These are phyloP conservation scores for Periconia sp. DNA, from an alignment of 2,329 filamentous ascomycete genomes.

Conservation along the genomic window DNA sequence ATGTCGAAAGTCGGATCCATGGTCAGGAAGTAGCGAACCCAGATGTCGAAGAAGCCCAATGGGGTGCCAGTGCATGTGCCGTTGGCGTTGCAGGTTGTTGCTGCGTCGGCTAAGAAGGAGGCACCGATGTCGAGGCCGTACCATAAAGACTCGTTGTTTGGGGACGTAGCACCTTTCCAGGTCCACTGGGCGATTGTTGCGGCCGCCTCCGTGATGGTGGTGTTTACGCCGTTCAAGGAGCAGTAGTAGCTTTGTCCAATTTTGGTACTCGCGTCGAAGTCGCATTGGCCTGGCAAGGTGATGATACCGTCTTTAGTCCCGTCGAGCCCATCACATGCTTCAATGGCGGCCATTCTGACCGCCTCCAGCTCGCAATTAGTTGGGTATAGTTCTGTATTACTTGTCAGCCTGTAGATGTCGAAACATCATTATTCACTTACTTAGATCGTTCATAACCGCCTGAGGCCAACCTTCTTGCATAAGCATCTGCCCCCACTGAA, in stretches of 20 bases:
- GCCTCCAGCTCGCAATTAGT: no score
- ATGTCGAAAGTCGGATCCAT: conserved; percentile 10
- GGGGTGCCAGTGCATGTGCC: conserved; percentile 9
- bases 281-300: conserved; percentile 15
- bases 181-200: conserved; percentile 1
- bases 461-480: no score
- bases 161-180: neutral
- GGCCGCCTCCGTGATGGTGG: conserved; percentile 8
- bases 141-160: neutral
- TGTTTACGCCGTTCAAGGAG: neutral
- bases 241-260: conserved; percentile 11
- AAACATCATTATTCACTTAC: no score
- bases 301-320: conserved; percentile 23
- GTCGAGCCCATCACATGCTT: conserved; percentile 24
- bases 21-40: conserved; percentile 13
- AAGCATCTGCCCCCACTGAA: conserved; percentile 15
- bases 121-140: neutral
- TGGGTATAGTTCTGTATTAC: no score
- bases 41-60: neutral
- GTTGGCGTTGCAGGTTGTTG: conserved; percentile 11
- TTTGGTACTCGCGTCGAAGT: conserved; percentile 17
- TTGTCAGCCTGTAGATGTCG: no score
- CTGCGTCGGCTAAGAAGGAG: conserved; percentile 1
- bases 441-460: no score
- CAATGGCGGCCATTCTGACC: no score